A percentile compares a stretch with the other conserved stretches of the same genome.
Conservation (phyloP, 2,329 filamentous ascomycete genomes). For the Pseudogymnoascus sp. region DNA sequence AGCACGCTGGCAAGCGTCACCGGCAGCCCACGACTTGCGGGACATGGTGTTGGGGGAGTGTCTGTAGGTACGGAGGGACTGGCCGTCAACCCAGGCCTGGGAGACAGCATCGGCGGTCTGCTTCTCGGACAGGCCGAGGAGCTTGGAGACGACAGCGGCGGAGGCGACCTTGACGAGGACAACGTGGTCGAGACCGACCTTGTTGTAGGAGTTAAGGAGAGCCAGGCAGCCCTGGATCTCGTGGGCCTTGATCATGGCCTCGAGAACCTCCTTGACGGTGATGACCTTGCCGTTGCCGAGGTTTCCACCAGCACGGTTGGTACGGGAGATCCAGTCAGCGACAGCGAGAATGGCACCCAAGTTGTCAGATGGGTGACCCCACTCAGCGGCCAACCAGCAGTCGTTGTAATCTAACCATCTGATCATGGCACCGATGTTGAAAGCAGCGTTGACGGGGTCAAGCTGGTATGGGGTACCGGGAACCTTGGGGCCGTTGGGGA, state of each 20-base stretch:
- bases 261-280: conserved; percentile 82
- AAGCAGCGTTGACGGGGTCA: conserved; percentile 89
- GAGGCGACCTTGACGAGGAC: conserved; percentile 96
- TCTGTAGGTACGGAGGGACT: conserved; percentile 91
- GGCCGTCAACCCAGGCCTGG: conserved; percentile 95
- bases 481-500: conserved; percentile 86
- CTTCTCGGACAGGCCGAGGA: conserved; percentile 81
- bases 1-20: conserved; percentile 92
- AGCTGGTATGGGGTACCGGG: conserved; percentile 89
- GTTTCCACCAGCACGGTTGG: conserved; percentile 68
- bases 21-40: conserved; percentile 96
- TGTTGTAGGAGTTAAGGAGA: conserved; percentile 97
- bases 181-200: conserved; percentile 95
- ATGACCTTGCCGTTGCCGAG: conserved; percentile 81
- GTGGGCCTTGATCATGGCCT: conserved; percentile 98
- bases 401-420: conserved; percentile 99
- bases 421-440: conserved; percentile 99
- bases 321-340: conserved; percentile 94
- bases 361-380: conserved; percentile 98
- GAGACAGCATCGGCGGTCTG: conserved; percentile 94
- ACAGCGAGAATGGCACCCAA: conserved; percentile 92
- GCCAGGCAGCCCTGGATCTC: conserved; percentile 97
- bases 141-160: conserved; percentile 86
- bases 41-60: conserved; percentile 99
- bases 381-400: conserved; percentile 98